These are phyloP conservation scores for Westerdykella sp. DNA, from an alignment of 2,329 filamentous ascomycete genomes.

Conservation along the genomic window DNA sequence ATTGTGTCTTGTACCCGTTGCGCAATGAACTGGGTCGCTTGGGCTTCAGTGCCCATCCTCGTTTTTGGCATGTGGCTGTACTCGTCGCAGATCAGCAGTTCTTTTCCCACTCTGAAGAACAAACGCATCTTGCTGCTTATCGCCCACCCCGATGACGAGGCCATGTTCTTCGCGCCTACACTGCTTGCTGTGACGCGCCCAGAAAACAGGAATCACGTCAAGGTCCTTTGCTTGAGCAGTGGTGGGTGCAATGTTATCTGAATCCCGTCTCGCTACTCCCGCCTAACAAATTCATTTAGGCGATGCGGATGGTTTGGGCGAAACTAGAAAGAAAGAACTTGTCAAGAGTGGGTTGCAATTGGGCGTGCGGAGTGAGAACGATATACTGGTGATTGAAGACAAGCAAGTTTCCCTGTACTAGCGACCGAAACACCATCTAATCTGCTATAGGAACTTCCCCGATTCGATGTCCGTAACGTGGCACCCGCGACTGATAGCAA, in stretches of 20 bases:
- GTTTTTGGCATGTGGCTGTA: conserved; percentile 44
- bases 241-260: conserved; percentile 45
- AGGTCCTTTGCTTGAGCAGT: conserved; percentile 87
- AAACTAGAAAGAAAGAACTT: conserved; percentile 76
- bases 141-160: conserved; percentile 96
- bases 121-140: conserved; percentile 90
- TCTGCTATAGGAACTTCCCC: conserved; percentile 58
- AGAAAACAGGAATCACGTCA: conserved; percentile 78
- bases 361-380: conserved; percentile 66
- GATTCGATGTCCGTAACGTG: conserved; percentile 83
- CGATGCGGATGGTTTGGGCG: conserved; percentile 80
- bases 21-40: conserved; percentile 39
- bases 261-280: neutral
- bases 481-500: conserved; percentile 64
- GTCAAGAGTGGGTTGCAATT: conserved; percentile 71
- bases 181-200: conserved; percentile 77
- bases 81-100: conserved; percentile 39
- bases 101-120: conserved; percentile 63
- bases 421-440: conserved; percentile 7
- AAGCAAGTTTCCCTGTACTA: conserved; percentile 42
- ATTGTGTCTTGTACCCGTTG: neutral
- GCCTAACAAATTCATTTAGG: conserved; percentile 42
- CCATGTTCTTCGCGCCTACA: conserved; percentile 97
- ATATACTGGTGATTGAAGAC: conserved; percentile 81
- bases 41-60: conserved; percentile 38